These are phyloP conservation scores for Cystobasidium pallidum DNA, from an alignment of 1,284 basidiomycete species.

Conservation along the genomic window DNA sequence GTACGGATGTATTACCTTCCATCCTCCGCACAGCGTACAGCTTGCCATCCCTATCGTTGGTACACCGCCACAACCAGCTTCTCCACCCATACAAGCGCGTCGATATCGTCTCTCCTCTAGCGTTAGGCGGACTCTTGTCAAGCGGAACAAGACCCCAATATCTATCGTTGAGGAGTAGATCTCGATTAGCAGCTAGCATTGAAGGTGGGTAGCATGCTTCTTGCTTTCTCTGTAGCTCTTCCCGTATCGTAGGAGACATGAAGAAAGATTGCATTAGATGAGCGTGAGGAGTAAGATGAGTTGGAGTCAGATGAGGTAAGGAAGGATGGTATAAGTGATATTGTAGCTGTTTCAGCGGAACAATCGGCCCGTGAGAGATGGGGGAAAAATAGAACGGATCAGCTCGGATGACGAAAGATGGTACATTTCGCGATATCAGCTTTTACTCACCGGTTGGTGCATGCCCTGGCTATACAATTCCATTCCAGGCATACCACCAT, in stretches of 20 bases:
- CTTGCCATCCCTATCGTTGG: conserved; percentile 76
- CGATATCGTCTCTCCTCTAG: conserved; percentile 3
- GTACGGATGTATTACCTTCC: too few relatives aligned
- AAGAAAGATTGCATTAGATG: conserved; percentile 61
- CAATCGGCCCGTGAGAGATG: too few relatives aligned
- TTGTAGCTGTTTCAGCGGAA: conserved; percentile 61
- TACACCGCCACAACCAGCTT: conserved; percentile 55
- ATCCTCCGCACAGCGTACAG: conserved; percentile 65
- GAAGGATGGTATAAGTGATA: conserved; percentile 85
- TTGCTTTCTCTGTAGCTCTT: conserved; percentile 76
- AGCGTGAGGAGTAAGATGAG: conserved; percentile 56
- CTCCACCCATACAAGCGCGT: conserved; percentile 36
- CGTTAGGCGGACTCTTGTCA: conserved; percentile 45
- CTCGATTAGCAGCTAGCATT: conserved; percentile 8
- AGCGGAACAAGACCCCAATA: conserved; percentile 50
- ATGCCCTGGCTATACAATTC: conserved; percentile 23
- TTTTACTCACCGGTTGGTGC: conserved; percentile 34
- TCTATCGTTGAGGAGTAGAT: conserved; percentile 42
- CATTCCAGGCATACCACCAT: conserved; percentile 23
- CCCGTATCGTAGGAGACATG: conserved; percentile 73
- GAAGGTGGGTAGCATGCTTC: conserved; percentile 62
- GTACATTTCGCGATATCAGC: not conserved
- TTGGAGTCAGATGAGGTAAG: conserved; percentile 61
- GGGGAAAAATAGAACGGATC: not conserved
- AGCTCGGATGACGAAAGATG: not conserved